These are phyloP conservation scores for Mycena pura DNA, from an alignment of 768 basidiomycete genomes.

Conservation along the genomic window DNA sequence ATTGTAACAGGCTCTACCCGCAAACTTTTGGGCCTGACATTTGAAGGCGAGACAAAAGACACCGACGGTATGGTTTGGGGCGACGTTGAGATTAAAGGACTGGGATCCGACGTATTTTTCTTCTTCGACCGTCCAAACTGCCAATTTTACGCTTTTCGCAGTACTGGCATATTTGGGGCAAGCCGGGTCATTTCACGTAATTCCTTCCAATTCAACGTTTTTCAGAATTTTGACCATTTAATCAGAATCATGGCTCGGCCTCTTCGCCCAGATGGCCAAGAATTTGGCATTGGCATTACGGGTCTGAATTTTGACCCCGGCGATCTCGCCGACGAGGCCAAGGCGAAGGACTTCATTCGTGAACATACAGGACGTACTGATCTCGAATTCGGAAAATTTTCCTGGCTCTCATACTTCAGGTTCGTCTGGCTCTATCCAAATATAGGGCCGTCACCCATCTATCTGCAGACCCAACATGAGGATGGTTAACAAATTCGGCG, in stretches of 20 bases:
- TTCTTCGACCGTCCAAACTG: too few relatives aligned
- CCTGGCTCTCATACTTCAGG: slow-evolving; percentile 25
- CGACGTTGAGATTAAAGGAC: slow-evolving; percentile 31
- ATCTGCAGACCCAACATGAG: slow-evolving; percentile 34
- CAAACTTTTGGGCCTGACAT: slow-evolving; percentile 29
- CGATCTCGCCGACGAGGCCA: slow-evolving; percentile 23
- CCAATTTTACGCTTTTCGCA: too few relatives aligned
- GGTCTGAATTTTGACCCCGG: slow-evolving; percentile 27
- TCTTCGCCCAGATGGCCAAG: slow-evolving; percentile 11
- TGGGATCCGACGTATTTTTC: slow-evolving; percentile 26
- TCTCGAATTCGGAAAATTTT: slow-evolving; percentile 19
- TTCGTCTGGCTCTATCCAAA: neutral
- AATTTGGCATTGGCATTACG: slow-evolving; percentile 28
- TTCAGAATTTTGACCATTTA: neutral
- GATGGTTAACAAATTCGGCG: slow-evolving; percentile 33
- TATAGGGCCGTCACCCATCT: neutral
- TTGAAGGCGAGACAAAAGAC: slow-evolving; percentile 33
- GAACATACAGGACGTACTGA: slow-evolving; percentile 23
- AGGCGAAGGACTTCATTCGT: slow-evolving; percentile 20
- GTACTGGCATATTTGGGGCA: slow-evolving; percentile 31
- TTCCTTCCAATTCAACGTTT: neutral
- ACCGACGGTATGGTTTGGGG: slow-evolving; percentile 33
- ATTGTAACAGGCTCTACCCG: slow-evolving; percentile 22
- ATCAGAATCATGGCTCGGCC: slow-evolving; percentile 26
- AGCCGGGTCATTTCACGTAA: slow-evolving; percentile 26